phyloP scores from a whole-genome alignment of 495 filamentous ascomycete species.

The Pseudomonodictys pantanalensis region DNA sequence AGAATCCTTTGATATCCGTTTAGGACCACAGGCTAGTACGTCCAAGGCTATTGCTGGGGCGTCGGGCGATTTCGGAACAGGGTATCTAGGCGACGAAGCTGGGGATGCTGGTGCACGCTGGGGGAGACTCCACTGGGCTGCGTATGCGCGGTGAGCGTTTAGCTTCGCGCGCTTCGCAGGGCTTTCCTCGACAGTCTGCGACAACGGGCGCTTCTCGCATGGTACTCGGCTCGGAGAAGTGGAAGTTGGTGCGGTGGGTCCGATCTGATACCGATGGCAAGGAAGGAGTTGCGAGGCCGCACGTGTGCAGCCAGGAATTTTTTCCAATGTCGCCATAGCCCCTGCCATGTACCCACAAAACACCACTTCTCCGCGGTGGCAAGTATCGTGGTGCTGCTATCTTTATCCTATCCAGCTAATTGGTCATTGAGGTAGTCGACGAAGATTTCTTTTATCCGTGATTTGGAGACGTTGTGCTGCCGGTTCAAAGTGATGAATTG shows the following conservation, averaged over 20 bases:
- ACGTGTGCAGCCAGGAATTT: not conserved
- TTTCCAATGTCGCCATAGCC: no score
- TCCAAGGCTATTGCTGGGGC: not conserved
- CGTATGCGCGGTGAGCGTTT: not conserved
- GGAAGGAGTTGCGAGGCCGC: not conserved
- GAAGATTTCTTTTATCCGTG: slow-evolving; percentile 64
- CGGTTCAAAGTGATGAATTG: slow-evolving; percentile 83
- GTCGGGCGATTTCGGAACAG: slow-evolving; percentile 3
- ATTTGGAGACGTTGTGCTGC: slow-evolving; percentile 52
- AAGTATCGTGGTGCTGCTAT: slow-evolving; percentile 12
- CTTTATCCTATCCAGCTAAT: no score
- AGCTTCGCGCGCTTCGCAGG: not conserved
- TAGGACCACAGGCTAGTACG: not conserved
- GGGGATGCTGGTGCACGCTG: not conserved
- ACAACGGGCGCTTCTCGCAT: no score
- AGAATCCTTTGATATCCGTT: not conserved
- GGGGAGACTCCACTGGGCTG: not conserved
- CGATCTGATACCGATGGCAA: not conserved
- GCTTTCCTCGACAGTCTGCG: no score
- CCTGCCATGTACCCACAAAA: slow-evolving; percentile 15
- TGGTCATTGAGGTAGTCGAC: slow-evolving; percentile 65
- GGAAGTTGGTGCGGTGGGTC: not conserved
- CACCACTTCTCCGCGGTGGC: slow-evolving; percentile 3
- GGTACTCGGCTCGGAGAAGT: not conserved
- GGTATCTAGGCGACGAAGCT: not conserved